Percentiles rank a stretch among this genome's conserved stretches.
phyloP scores from a whole-genome alignment of 1,139 yeast species.

The Taphrina flavorubra region DNA sequence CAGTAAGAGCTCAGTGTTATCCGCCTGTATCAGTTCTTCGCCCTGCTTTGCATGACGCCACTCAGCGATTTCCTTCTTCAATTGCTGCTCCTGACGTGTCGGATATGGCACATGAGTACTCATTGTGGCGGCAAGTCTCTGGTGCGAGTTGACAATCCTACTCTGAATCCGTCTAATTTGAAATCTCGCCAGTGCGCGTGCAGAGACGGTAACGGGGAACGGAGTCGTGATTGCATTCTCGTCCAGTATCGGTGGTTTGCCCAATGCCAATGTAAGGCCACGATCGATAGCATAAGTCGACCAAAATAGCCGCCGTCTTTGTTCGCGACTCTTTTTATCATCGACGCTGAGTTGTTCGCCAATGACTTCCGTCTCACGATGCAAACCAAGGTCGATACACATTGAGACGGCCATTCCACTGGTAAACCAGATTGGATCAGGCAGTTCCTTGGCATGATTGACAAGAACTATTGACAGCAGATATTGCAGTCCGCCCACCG shows the following conservation, averaged over 20 bases:
- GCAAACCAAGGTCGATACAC: conserved; percentile 27
- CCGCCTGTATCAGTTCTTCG: conserved; percentile 32
- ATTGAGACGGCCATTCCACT: conserved; percentile 28
- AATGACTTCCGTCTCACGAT: not conserved
- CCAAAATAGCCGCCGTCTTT: conserved; percentile 32
- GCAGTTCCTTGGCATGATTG: conserved; percentile 26
- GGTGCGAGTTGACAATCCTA: conserved; percentile 8
- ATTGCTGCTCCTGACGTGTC: conserved; percentile 3
- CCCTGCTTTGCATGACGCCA: conserved; percentile 8
- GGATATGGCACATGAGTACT: not conserved
- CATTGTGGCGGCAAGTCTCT: not conserved
- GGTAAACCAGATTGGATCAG: conserved; percentile 29
- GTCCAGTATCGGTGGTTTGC: conserved; percentile 15
- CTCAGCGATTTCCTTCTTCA: not conserved
- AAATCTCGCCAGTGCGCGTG: conserved; percentile 22
- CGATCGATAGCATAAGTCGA: conserved; percentile 28
- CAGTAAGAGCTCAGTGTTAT: conserved; percentile 23
- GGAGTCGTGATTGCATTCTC: conserved; percentile 20
- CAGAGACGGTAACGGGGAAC: conserved; percentile 17
- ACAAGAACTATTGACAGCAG: conserved; percentile 16
- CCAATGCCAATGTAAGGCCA: conserved; percentile 23
- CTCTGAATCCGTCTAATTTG: conserved; percentile 33
- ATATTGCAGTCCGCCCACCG: conserved; percentile 9
- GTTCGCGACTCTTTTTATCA: not conserved
- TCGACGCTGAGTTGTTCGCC: conserved; percentile 1